A percentile compares a stretch with the other conserved stretches of the same genome.
Conservation (phyloP, 176 grass and related monocot genomes). For the Areca catechu region DNA sequence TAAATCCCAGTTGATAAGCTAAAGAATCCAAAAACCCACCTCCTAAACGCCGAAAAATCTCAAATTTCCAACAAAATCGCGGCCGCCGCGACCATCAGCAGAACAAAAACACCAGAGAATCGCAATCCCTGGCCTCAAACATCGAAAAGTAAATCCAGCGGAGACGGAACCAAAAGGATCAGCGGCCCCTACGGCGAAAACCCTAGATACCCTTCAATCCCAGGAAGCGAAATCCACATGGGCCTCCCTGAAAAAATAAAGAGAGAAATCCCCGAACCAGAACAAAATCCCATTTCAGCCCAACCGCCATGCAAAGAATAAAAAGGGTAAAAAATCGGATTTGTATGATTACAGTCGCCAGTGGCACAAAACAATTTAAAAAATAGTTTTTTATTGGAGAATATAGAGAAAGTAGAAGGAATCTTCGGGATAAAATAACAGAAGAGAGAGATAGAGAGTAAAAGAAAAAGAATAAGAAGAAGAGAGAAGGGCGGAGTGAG, state of each 20-base stretch:
- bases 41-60: slow-evolving; percentile 2
- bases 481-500: background rate
- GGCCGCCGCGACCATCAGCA: too few relatives aligned
- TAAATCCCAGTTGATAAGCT: slow-evolving; percentile 13
- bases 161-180: background rate
- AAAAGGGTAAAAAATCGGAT: background rate
- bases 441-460: slow-evolving; percentile 2
- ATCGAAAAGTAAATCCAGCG: slow-evolving; percentile 5
- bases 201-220: slow-evolving; percentile 11
- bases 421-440: slow-evolving; percentile 5
- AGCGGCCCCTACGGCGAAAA: background rate
- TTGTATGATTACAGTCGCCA: slow-evolving; percentile 4
- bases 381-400: slow-evolving; percentile 14
- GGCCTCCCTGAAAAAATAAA: background rate
- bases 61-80: background rate
- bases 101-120: too few relatives aligned
- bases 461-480: slow-evolving; percentile 8
- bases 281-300: slow-evolving; percentile 1
- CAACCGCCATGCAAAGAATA: slow-evolving; percentile 3
- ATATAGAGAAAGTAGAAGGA: slow-evolving; percentile 5
- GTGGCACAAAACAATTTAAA: slow-evolving; percentile 16
- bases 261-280: background rate
- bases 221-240: slow-evolving; percentile 6
- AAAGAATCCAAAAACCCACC: background rate
- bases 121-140: background rate